Conservation (phyloP, 495 filamentous ascomycete genomes). For the Lasiosphaeria miniovina region DNA sequence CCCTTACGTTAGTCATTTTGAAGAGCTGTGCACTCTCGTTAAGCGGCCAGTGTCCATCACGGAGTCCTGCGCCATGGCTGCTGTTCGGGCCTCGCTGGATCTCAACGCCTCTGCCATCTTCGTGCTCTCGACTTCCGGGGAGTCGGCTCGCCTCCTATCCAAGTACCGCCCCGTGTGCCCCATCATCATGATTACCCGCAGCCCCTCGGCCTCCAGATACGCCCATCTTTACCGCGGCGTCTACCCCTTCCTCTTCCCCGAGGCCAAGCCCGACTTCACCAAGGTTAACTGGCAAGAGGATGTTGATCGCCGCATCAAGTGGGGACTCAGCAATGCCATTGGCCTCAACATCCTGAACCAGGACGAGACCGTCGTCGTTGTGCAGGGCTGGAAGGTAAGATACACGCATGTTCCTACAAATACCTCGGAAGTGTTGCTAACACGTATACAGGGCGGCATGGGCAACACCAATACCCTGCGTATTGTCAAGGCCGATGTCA, state of each 20-base stretch:
- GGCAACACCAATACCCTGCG: conserved; percentile 92
- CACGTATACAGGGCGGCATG: conserved; percentile 70
- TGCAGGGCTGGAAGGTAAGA: conserved; percentile 78
- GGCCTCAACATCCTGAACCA: conserved; percentile 77
- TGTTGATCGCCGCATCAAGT: conserved; percentile 93
- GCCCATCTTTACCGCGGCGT: conserved; percentile 96
- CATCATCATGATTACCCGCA: conserved; percentile 97
- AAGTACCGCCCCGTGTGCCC: conserved; percentile 99
- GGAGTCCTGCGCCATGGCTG: conserved; percentile 93
- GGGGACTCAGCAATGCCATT: conserved; percentile 83
- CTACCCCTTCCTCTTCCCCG: conserved; percentile 92
- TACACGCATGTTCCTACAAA: neutral
- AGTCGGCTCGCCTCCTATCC: conserved; percentile 88
- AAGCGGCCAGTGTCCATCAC: conserved; percentile 77
- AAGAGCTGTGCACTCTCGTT: conserved; percentile 83
- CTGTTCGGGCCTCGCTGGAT: conserved; percentile 89
- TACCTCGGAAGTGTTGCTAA: neutral
- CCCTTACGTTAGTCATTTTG: conserved; percentile 92
- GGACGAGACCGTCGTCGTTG: conserved; percentile 85
- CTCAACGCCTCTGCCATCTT: conserved; percentile 94
- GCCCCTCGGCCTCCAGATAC: conserved; percentile 76
- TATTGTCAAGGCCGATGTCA: conserved; percentile 54
- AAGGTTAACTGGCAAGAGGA: conserved; percentile 95
- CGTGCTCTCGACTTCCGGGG: conserved; percentile 86
- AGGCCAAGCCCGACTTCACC: conserved; percentile 89